Evolutionary conservation across 2,329 filamentous ascomycete genomes (phyloP), one percentile per base, ranked within the genome.

Genomic region (Xylariaceae sp.): DNA sequence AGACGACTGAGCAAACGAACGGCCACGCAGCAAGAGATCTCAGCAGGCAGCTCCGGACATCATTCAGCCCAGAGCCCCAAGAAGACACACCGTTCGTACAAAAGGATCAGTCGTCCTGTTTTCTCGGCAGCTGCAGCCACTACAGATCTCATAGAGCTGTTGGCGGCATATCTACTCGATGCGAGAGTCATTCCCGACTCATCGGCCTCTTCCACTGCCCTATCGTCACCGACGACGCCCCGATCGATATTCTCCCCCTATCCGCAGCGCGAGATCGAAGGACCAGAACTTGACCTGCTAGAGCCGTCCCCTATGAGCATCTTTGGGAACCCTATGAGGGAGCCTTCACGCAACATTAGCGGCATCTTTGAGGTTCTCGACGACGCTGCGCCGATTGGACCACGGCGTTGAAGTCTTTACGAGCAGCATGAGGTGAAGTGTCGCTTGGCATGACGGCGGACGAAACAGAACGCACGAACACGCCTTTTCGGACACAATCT

Each of bases 301-400:
- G 63, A 65, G 34, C 63, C 63, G 6, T 48, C 60, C 3, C 62
- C 62, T 5, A 37, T 58, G 27, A 46, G 58, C 8, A 58, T 58
- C 12, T 63, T 64, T 11, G 48, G 59, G 8, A 57, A 47, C 34
- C 58, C 60, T 3, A 55, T 57, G 47, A 57, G 50, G 26, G 49
- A 56, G 5, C 60, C 57, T n/a, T 42, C 54, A 6, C 53, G 56
- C 29, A 64, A 64, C 8, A 65, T 65, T 34, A 64, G 63, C 32
- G 63, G 62, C 26, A 65, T 65, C 42, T 65, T 65, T 26, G 63
- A 65, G 48, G 59, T 64, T n/a, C 32, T 65, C 26, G 55, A 56
- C 8, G 61, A 63, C 41, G 53, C 51, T 4, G 45, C 35, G 31
- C 40, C 53, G 8, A 29, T 34, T 0, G 47, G 41, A 35, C 26